Percentiles rank a stretch among this genome's conserved stretches.
These are phyloP conservation scores for Euphorbia celastroides DNA, from an alignment of 441 rosid genomes.

Conservation along the genomic window DNA sequence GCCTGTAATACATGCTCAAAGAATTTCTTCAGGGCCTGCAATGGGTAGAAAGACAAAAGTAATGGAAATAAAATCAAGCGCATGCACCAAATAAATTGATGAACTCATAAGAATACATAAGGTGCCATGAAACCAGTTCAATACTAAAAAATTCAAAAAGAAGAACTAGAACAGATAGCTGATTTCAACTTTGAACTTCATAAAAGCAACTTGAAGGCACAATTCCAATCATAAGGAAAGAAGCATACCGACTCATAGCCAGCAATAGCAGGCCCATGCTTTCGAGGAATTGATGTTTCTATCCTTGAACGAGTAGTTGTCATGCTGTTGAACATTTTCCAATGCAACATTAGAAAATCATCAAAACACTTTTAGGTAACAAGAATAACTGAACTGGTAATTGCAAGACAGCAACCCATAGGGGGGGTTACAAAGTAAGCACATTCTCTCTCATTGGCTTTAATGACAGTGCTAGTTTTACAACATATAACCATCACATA, in stretches of 20 bases:
- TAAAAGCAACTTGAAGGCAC: slow-evolving; percentile 8
- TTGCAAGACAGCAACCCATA: neutral
- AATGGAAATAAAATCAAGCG: neutral
- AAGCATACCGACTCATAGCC: slow-evolving; percentile 87
- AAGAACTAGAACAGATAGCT: slow-evolving; percentile 8
- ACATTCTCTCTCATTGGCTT: neutral
- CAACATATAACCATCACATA: neutral
- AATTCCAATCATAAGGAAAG: slow-evolving; percentile 2
- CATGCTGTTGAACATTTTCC: slow-evolving; percentile 41
- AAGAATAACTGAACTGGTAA: neutral
- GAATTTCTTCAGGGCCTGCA: slow-evolving; percentile 87
- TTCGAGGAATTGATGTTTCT: slow-evolving; percentile 95
- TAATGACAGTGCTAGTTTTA: neutral
- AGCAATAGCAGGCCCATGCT: slow-evolving; percentile 97
- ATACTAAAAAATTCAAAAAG: neutral
- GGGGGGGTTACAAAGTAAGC: neutral
- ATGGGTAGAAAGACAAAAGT: slow-evolving; percentile 9
- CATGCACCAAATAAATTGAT: neutral
- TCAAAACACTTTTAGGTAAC: neutral
- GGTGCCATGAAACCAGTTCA: too few relatives aligned
- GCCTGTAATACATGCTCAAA: slow-evolving; percentile 89
- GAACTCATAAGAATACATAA: neutral
- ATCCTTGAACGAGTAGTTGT: slow-evolving; percentile 74
- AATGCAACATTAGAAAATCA: slow-evolving; percentile 15
- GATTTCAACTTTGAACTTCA: neutral